Evolutionary conservation across 1,139 yeast genomes (phyloP).

Genomic region (Yamadazyma diddensiae): DNA sequence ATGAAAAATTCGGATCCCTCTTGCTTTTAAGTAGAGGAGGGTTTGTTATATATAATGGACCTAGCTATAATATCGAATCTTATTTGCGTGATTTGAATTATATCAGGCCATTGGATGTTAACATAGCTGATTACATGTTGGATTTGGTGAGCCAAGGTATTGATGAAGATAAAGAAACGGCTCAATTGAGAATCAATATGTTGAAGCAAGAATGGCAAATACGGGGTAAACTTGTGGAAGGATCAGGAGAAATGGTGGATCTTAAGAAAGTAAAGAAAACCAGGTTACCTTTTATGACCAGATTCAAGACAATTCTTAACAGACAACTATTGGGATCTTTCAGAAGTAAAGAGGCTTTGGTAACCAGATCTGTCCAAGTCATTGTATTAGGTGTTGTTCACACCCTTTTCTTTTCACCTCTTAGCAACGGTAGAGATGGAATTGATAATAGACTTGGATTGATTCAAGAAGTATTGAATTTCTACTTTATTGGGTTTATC

Average conservation of each 20-base stretch:
- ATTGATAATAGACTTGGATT: conserved; percentile 68
- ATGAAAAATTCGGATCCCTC: conserved; percentile 62
- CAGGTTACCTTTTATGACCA: conserved; percentile 21
- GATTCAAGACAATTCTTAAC: conserved; percentile 29
- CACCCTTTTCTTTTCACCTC: conserved; percentile 70
- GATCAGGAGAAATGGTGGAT: conserved; percentile 15
- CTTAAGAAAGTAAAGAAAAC: conserved; percentile 19
- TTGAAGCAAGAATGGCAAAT: conserved; percentile 39
- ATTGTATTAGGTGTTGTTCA: conserved; percentile 63
- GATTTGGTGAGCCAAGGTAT: conserved; percentile 60
- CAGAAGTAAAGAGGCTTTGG: conserved; percentile 59
- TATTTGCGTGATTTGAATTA: conserved; percentile 48
- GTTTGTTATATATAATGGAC: conserved; percentile 60
- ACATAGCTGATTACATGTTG: conserved; percentile 70
- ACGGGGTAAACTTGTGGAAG: neutral
- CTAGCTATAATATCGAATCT: conserved; percentile 34
- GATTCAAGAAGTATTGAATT: conserved; percentile 67
- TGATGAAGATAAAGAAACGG: conserved; percentile 28
- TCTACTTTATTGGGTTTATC: conserved; percentile 77
- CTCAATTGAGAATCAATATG: conserved; percentile 28
- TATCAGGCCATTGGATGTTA: conserved; percentile 55
- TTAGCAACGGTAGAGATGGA: conserved; percentile 56
- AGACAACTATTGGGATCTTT: conserved; percentile 47
- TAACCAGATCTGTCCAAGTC: conserved; percentile 68
- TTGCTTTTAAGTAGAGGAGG: conserved; percentile 74